Evolutionary conservation across 192 early-diverging fungal species (phyloP), one percentile per base, ranked within the genome.

Genomic region (Martensiomyces pterosporus): DNA sequence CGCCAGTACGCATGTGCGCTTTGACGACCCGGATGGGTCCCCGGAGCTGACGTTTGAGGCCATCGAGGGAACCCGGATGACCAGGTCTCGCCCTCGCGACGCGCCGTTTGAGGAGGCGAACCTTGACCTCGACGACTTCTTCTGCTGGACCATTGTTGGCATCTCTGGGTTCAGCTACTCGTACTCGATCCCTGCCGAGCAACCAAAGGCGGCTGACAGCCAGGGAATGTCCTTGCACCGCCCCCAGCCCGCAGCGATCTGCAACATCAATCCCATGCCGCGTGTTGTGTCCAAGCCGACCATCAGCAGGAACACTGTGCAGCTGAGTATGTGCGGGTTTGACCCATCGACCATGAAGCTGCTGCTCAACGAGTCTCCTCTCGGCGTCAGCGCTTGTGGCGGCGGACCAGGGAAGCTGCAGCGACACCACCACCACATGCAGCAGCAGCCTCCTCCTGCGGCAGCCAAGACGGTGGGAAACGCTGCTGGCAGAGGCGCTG

Each of bases 61-160:
- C 10, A 44, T 57, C n/a, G 65, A 57, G 14, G 34, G 36, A 13
- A 27, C 55, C 13, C 55, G 55, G 18, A 22, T 55, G 24, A 40
- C 55, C n/a, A 24, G 51, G n/a, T 32, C 67, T 13, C 36, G 47
- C 9, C 23, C 54, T 32, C 56, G 60, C 32, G 53, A 60, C 35
- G 14, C 27, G 16, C 13, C 21, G 2, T 9, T 19, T 0, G 62
- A 47, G 7, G 45, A 19, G 15, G 32, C 39, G 5, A 54, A 49
- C 3, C 63, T 72, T 45, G 75, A 76, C 53, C 74, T 86, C 12
- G 86, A 88, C 59, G 88, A 90, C 49, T 85, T 82, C 54, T 68
- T 90, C 39, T 90, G 88, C 75, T 90, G 88, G 88, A 90, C 88
- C 3, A 87, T 90, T 41, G 88, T 90, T 42, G 84, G 85, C 29